A percentile compares a stretch with the other conserved stretches of the same genome.
phyloP scores from a whole-genome alignment of 2,329 filamentous ascomycete species.

The Alternaria viburni region DNA sequence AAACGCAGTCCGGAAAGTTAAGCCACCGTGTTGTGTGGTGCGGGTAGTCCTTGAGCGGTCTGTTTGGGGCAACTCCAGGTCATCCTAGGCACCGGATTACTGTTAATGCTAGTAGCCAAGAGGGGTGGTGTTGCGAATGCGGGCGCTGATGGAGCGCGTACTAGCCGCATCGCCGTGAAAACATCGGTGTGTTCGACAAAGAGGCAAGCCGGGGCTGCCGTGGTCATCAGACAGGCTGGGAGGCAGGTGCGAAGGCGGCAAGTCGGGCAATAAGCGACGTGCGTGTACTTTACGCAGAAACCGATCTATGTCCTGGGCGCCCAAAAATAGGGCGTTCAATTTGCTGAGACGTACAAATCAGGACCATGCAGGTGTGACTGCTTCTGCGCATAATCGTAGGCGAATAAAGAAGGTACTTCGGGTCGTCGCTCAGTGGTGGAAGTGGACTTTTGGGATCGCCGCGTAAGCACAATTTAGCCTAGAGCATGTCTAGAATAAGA shows the following conservation, averaged over 20 bases:
- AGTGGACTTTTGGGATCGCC: constrained; percentile 15
- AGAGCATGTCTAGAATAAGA: constrained; percentile 13
- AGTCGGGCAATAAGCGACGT: constrained; percentile 21
- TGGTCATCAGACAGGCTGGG: constrained; percentile 23
- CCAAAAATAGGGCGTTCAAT: constrained; percentile 31
- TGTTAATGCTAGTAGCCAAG: constrained; percentile 13
- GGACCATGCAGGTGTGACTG: constrained; percentile 24
- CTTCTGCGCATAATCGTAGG: constrained; percentile 19
- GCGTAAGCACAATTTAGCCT: constrained; percentile 24
- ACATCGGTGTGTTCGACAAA: constrained; percentile 14
- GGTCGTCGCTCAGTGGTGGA: constrained; percentile 18
- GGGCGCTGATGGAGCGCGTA: constrained; percentile 18
- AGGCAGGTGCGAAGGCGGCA: constrained; percentile 24
- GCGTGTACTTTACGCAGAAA: constrained; percentile 19
- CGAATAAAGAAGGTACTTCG: constrained; percentile 18
- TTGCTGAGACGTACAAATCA: constrained; percentile 16
- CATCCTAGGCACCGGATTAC: constrained; percentile 19
- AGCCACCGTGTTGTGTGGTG: constrained; percentile 22
- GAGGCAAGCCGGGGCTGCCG: constrained; percentile 6
- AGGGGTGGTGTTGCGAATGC: constrained; percentile 22
- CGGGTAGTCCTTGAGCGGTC: constrained; percentile 20
- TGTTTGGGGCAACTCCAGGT: constrained; percentile 21
- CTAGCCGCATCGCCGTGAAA: constrained; percentile 14
- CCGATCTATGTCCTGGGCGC: constrained; percentile 23
- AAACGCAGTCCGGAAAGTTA: constrained; percentile 21